These are phyloP conservation scores for Fusarium sp. DNA, from an alignment of 2,329 filamentous ascomycete genomes.

Conservation along the genomic window DNA sequence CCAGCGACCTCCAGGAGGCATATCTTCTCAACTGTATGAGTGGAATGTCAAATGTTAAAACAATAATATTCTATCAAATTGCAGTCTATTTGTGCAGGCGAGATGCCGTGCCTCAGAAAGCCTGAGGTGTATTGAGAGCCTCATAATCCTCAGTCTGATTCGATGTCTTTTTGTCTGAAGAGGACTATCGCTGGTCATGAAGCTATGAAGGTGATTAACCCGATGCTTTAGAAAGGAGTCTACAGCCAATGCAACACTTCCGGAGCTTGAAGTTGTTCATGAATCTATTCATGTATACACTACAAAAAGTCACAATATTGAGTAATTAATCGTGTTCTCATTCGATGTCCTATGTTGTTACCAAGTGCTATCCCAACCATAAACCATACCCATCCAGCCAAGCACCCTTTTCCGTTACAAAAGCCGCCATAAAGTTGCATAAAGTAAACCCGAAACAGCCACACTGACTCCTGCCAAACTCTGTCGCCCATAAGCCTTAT, in stretches of 20 bases:
- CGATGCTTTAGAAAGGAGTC: no score
- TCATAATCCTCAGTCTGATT: background rate
- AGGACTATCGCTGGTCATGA: background rate
- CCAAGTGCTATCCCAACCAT: slow-evolving; percentile 24
- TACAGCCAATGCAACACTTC: no score
- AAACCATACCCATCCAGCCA: slow-evolving; percentile 8
- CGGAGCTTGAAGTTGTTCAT: background rate
- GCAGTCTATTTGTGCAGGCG: background rate
- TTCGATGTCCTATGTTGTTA: slow-evolving; percentile 23
- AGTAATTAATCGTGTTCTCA: slow-evolving; percentile 32
- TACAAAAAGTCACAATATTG: background rate
- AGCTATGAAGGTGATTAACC: background rate
- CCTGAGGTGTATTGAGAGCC: background rate
- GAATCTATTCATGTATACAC: background rate
- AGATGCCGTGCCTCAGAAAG: background rate
- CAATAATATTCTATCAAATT: background rate
- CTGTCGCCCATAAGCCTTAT: background rate
- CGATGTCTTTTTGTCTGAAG: background rate
- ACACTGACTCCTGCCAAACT: background rate
- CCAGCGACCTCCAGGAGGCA: background rate
- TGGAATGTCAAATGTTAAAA: background rate
- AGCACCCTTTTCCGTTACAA: slow-evolving; percentile 25
- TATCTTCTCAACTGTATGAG: background rate
- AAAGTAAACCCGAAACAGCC: slow-evolving; percentile 1
- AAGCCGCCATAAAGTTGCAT: slow-evolving; percentile 10